Base-by-base conservation (phyloP, 169 alveolate genomes). In the Plasmodium vinckei region DNA sequence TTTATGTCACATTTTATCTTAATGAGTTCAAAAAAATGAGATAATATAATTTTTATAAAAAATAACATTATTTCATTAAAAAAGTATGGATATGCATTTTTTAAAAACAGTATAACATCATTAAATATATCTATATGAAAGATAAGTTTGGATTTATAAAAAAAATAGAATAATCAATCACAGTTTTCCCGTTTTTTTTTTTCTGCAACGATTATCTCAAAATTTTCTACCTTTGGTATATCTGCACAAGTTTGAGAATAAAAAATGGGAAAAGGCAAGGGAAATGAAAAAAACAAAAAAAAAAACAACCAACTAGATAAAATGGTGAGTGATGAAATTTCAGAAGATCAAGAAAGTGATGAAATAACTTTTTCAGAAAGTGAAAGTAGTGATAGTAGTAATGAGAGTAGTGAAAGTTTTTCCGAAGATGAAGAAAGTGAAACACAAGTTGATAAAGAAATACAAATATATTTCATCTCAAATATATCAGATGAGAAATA, bases 391-490 rank as follows among this genome's bases (percentile, higher is more conserved):
- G 19, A 4, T 10, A 19, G 19, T 25, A 51, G 61, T 19, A 68
- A 71, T 53, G 84, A 51, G 21, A 68, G 12, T 5, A 19, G 19
- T n/a, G 77, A 64, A 27, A 54, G 54, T 1, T 0, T 54, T 19
- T 7, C 21, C 12, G 23, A 54, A 1, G 59, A 64, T 64, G 77
- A 77, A 25, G 42, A 13, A 33, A 63, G 4, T 12, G 87, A 39
- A 17, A 15, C 27, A 12, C 21, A 49, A 19, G 13, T 59, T 23
- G 79, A 77, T 13, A 77, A 77, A 57, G 70, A 82, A 49, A 68
- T 82, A 56, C 90, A 82, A 33, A 61, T 82, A 82, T 68, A 39
- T 54, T 82, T 82, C 49, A 47, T 42, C 3, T 25, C 90, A 47
- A 46, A 82, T 51, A 47, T 82, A 47, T n/a, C 46, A 23, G 47